These are phyloP conservation scores for Geotrichum europaeum DNA, from an alignment of 1,139 yeast genomes.

Conservation along the genomic window DNA sequence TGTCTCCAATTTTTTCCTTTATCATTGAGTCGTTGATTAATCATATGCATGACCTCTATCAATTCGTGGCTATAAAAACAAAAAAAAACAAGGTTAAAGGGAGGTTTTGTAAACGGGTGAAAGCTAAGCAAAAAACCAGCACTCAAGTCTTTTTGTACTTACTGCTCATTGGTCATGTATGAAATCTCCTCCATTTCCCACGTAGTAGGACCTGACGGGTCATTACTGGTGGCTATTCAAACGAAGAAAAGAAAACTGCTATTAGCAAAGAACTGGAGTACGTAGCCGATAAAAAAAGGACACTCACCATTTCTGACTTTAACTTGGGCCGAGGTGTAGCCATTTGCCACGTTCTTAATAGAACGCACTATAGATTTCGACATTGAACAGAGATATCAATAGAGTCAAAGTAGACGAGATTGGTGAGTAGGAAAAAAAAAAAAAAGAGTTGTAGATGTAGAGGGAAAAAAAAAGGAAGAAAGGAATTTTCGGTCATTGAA, in stretches of 20 bases:
- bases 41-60: conserved; percentile 90
- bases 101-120: not conserved
- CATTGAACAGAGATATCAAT: conserved; percentile 37
- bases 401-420: not conserved
- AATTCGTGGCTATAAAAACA: conserved; percentile 45
- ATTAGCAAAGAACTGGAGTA: not conserved
- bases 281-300: not conserved
- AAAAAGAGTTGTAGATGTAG: not conserved
- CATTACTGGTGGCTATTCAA: conserved; percentile 75
- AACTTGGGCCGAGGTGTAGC: conserved; percentile 82
- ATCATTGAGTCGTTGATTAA: conserved; percentile 88
- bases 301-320: conserved; percentile 62
- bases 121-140: not conserved
- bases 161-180: conserved; percentile 61
- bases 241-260: not conserved
- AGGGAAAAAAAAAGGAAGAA: not conserved
- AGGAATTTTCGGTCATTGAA: not conserved
- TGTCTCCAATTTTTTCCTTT: conserved; percentile 99
- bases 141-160: not conserved
- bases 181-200: conserved; percentile 83
- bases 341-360: conserved; percentile 88
- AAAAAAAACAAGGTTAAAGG: not conserved
- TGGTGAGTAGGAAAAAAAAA: not conserved
- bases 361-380: conserved; percentile 77
- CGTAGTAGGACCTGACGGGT: conserved; percentile 76